Conservation (phyloP, 2,329 filamentous ascomycete genomes). For the Orbilia oligospora region DNA sequence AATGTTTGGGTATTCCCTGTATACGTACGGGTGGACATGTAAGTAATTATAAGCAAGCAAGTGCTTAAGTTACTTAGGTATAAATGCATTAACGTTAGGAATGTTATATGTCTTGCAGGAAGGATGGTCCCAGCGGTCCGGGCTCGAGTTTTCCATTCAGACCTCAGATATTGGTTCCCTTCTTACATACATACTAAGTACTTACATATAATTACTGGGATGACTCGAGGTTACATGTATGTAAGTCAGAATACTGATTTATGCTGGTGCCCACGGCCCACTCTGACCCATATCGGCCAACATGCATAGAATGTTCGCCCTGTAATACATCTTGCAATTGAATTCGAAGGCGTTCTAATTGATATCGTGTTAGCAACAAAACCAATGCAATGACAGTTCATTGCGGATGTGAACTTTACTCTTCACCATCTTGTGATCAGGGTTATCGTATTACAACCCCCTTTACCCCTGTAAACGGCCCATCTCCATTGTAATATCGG, state of each 20-base stretch:
- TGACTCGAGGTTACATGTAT: not conserved
- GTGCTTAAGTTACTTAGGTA: too few species aligned
- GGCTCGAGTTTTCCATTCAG: constrained; percentile 13
- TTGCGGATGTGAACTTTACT: not conserved
- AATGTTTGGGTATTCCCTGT: too few species aligned
- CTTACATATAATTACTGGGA: not conserved
- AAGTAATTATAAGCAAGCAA: too few species aligned
- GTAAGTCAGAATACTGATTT: too few species aligned
- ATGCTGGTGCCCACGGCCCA: too few species aligned
- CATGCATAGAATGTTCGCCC: too few species aligned
- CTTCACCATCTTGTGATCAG: constrained; percentile 39
- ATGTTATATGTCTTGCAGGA: constrained; percentile 37
- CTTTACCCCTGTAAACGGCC: constrained; percentile 25
- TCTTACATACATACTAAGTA: not conserved
- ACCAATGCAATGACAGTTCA: constrained; percentile 21
- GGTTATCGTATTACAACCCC: constrained; percentile 6
- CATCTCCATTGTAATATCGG: constrained; percentile 13
- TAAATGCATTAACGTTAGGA: constrained; percentile 27
- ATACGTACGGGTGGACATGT: too few species aligned
- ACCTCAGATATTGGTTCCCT: constrained; percentile 7
- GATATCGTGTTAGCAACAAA: not conserved
- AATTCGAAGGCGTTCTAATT: not conserved
- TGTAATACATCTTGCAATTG: not conserved
- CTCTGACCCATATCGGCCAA: not conserved
- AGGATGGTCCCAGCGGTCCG: constrained; percentile 14